These are phyloP conservation scores for Agaricus sinodeliciosus DNA, from an alignment of 768 basidiomycete genomes.

Conservation along the genomic window DNA sequence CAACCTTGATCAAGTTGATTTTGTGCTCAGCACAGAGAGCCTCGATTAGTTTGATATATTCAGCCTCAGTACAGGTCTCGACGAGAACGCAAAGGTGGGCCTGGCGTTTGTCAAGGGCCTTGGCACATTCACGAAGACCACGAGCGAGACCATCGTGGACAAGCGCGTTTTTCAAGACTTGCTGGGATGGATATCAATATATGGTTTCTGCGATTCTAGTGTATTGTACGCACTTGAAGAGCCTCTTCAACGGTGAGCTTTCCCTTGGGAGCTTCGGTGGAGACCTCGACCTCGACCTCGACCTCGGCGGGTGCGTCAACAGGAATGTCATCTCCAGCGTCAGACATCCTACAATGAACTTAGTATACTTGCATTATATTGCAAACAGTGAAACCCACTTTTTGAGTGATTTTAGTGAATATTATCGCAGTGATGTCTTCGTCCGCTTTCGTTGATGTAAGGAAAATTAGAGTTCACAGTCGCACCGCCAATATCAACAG, in stretches of 20 bases:
- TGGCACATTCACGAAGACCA: conserved; percentile 95
- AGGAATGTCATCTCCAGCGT: conserved; percentile 94
- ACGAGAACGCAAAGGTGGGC: conserved; percentile 98
- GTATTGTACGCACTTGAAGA: conserved; percentile 57
- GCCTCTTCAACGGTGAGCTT: conserved; percentile 95
- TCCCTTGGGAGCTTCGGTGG: conserved; percentile 87
- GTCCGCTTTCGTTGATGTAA: conserved; percentile 94
- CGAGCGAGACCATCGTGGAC: conserved; percentile 98
- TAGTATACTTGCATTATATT: conserved; percentile 1
- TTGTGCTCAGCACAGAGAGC: conserved; percentile 99
- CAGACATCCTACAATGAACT: conserved; percentile 66
- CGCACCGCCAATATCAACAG: conserved; percentile 17
- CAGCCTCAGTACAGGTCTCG: conserved; percentile 98
- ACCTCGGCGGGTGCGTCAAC: conserved; percentile 54
- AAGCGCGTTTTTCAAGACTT: conserved; percentile 98
- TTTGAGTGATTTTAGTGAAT: conserved; percentile 24
- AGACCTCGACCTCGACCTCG: conserved; percentile 56
- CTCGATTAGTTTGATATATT: conserved; percentile 99
- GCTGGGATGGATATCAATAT: conserved; percentile 37
- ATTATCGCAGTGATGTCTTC: conserved; percentile 62
- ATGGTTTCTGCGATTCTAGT: neutral
- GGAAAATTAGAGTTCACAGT: conserved; percentile 44
- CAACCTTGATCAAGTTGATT: conserved; percentile 99
- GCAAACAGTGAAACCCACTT: conserved; percentile 25
- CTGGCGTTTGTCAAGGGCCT: conserved; percentile 97